These are phyloP conservation scores for Fusarium sp. DNA, from an alignment of 2,329 filamentous ascomycete genomes.

Conservation along the genomic window DNA sequence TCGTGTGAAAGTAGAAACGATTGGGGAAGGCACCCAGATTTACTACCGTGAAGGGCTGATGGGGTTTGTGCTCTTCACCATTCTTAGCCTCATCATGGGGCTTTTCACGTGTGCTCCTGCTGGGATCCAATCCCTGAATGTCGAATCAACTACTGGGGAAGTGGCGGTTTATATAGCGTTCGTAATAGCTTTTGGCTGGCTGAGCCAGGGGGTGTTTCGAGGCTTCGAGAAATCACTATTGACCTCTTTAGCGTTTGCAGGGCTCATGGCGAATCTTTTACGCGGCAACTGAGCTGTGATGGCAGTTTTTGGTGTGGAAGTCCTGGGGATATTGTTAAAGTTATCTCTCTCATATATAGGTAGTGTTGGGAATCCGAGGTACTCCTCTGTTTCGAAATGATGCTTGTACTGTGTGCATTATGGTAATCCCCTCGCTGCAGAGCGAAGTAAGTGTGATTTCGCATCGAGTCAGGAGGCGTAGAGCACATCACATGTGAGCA, in stretches of 20 bases:
- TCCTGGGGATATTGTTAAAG: no score
- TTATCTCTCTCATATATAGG: not conserved
- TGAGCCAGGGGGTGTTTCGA: slow-evolving; percentile 7
- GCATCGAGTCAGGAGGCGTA: not conserved
- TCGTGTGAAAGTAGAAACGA: not conserved
- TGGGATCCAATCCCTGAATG: slow-evolving; percentile 26
- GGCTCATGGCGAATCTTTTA: slow-evolving; percentile 17
- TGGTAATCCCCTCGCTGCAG: not conserved
- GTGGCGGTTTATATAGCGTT: slow-evolving; percentile 27
- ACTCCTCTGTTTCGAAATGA: not conserved
- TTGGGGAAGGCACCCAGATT: not conserved
- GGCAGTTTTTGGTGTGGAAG: not conserved
- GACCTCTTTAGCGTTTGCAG: slow-evolving; percentile 9
- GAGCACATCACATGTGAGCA: not conserved
- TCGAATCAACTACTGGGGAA: slow-evolving; percentile 11
- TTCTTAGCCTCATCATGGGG: slow-evolving; percentile 5
- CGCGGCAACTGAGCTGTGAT: not conserved
- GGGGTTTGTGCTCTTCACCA: not conserved
- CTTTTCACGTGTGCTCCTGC: slow-evolving; percentile 27
- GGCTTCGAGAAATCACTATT: slow-evolving; percentile 21
- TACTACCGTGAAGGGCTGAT: slow-evolving; percentile 9
- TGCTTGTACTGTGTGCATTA: not conserved
- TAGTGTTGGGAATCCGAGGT: not conserved
- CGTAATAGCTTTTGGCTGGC: slow-evolving; percentile 24
- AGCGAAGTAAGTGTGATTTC: not conserved